Conservation (phyloP, 805 yeast genomes). For the Phaffomyces opuntiae region DNA sequence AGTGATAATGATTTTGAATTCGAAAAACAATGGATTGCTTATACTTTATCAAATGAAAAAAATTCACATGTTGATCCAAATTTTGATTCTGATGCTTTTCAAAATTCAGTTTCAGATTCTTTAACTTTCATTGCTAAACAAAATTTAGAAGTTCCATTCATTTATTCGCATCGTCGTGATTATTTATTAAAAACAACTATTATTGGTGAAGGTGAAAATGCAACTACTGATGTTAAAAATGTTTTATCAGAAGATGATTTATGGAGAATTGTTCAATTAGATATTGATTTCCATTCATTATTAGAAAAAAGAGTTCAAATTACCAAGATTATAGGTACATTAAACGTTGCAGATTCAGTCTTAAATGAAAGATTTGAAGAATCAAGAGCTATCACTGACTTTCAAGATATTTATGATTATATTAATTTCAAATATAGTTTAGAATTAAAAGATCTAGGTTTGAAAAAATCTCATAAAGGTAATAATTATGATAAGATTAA, state of each 20-base stretch:
- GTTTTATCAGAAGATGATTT: slow-evolving; percentile 74
- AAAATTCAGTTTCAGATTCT: slow-evolving; percentile 61
- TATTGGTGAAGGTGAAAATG: slow-evolving; percentile 35
- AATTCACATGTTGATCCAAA: slow-evolving; percentile 26
- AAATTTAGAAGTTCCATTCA: slow-evolving; percentile 85
- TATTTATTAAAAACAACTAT: slow-evolving; percentile 58
- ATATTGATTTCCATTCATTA: slow-evolving; percentile 81
- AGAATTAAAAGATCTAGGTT: slow-evolving; percentile 30
- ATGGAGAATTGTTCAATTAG: slow-evolving; percentile 85
- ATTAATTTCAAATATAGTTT: slow-evolving; percentile 60
- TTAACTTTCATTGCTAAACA: slow-evolving; percentile 71
- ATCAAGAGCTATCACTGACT: slow-evolving; percentile 63
- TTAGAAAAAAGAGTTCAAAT: slow-evolving; percentile 66
- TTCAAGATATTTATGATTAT: slow-evolving; percentile 84
- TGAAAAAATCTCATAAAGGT: slow-evolving; percentile 33
- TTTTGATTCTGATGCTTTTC: slow-evolving; percentile 42
- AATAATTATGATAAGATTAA: slow-evolving; percentile 62
- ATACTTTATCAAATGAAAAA: slow-evolving; percentile 53
- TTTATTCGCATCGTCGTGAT: slow-evolving; percentile 93
- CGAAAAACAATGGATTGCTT: slow-evolving; percentile 80
- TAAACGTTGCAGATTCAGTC: slow-evolving; percentile 49
- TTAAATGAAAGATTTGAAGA: slow-evolving; percentile 47
- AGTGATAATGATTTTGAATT: slow-evolving; percentile 58
- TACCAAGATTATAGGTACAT: slow-evolving; percentile 44
- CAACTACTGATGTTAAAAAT: slow-evolving; percentile 32